Percentiles rank a stretch among this genome's conserved stretches.
These are phyloP conservation scores for Vanderwaltozyma yarrowii DNA, from an alignment of 805 yeast genomes.

Conservation along the genomic window DNA sequence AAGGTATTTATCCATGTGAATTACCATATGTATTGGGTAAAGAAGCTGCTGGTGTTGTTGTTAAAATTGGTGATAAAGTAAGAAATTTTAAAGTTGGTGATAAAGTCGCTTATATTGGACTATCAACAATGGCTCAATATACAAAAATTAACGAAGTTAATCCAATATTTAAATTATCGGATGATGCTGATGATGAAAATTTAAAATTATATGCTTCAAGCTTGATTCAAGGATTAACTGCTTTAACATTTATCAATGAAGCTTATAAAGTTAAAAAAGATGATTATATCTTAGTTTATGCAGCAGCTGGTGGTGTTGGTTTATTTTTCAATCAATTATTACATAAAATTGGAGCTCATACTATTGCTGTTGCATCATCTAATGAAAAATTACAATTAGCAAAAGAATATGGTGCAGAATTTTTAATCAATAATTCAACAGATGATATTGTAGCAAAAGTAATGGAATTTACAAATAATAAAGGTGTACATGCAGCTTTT, in stretches of 20 bases:
- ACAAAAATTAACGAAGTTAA: slow-evolving; percentile 36
- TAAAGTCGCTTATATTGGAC: slow-evolving; percentile 47
- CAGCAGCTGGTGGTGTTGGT: slow-evolving; percentile 97
- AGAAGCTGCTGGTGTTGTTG: slow-evolving; percentile 64
- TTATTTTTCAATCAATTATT: slow-evolving; percentile 57
- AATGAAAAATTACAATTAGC: slow-evolving; percentile 61
- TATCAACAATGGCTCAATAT: slow-evolving; percentile 63
- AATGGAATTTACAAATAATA: slow-evolving; percentile 47
- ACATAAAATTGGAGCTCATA: slow-evolving; percentile 57
- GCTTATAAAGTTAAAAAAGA: slow-evolving; percentile 58
- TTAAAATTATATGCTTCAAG: slow-evolving; percentile 50
- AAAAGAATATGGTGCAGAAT: slow-evolving; percentile 67
- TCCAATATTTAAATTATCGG: slow-evolving; percentile 39
- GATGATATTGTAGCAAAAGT: slow-evolving; percentile 51
- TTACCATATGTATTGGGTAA: slow-evolving; percentile 63
- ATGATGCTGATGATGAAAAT: slow-evolving; percentile 36
- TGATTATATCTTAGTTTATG: slow-evolving; percentile 70
- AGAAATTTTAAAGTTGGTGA: slow-evolving; percentile 57
- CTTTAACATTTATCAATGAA: slow-evolving; percentile 57
- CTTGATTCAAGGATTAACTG: slow-evolving; percentile 68
- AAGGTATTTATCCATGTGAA: slow-evolving; percentile 56
- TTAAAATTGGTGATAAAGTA: slow-evolving; percentile 51
- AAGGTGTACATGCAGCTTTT: slow-evolving; percentile 59
- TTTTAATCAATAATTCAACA: slow-evolving; percentile 43
- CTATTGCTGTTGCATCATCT: slow-evolving; percentile 77